Conservation (phyloP, 2,329 filamentous ascomycete genomes). For the Elsinoe fawcettii region DNA sequence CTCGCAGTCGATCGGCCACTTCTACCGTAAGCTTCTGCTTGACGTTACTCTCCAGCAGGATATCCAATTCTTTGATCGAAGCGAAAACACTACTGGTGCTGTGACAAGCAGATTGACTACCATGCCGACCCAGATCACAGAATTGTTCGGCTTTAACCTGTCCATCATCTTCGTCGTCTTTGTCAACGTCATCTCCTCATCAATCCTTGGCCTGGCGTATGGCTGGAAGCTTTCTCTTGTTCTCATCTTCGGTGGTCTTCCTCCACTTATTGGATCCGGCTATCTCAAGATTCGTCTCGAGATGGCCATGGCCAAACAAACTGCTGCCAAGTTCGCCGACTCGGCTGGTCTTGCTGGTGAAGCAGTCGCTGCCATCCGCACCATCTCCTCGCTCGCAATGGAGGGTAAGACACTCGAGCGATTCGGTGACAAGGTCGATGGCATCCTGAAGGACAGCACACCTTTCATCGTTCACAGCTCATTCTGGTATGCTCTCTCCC, state of each 20-base stretch:
- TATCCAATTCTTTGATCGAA: slow-evolving; percentile 81
- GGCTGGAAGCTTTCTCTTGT: slow-evolving; percentile 72
- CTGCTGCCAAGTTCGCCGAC: slow-evolving; percentile 58
- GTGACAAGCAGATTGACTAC: slow-evolving; percentile 67
- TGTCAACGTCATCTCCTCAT: slow-evolving; percentile 57
- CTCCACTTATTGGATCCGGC: slow-evolving; percentile 42
- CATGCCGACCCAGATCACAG: slow-evolving; percentile 33
- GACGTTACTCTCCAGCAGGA: slow-evolving; percentile 64
- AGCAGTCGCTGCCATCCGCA: slow-evolving; percentile 65
- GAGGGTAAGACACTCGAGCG: slow-evolving; percentile 57
- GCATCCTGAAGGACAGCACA: slow-evolving; percentile 55
- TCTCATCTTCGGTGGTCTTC: slow-evolving; percentile 51
- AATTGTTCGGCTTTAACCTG: slow-evolving; percentile 57
- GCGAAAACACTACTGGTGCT: slow-evolving; percentile 82
- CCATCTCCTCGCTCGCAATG: slow-evolving; percentile 62
- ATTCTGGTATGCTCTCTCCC: slow-evolving; percentile 57
- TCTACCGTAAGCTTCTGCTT: slow-evolving; percentile 54
- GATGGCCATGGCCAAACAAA: slow-evolving; percentile 61
- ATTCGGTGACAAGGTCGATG: slow-evolving; percentile 52
- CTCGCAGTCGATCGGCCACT: slow-evolving; percentile 43
- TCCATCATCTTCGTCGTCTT: slow-evolving; percentile 52
- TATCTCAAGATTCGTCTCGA: slow-evolving; percentile 50
- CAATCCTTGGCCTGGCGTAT: slow-evolving; percentile 61
- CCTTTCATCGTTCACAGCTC: slow-evolving; percentile 56
- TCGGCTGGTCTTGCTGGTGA: slow-evolving; percentile 70